Evolutionary conservation across 1,284 basidiomycete species (phyloP).

Genomic region (Ceratobasidium sp.): DNA sequence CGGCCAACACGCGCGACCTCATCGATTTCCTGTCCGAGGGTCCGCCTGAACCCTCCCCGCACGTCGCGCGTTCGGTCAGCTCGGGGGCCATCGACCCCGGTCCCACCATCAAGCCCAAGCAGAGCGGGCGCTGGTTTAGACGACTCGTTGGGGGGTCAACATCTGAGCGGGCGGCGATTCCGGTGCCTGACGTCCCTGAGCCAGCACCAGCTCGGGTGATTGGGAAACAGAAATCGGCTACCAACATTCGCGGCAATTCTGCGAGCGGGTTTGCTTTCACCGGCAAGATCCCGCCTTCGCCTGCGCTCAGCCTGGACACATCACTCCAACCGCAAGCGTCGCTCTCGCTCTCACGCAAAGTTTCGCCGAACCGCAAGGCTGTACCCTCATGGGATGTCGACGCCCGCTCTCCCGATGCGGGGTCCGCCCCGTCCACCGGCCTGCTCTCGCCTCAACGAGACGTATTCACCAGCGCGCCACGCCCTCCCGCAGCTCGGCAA

Average conservation of each 20-base stretch:
- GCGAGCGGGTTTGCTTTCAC: background rate
- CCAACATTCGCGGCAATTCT: conserved; percentile 5
- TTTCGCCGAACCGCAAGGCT: conserved; percentile 29
- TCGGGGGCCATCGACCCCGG: conserved; percentile 7
- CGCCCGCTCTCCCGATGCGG: background rate
- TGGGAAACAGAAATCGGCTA: conserved; percentile 16
- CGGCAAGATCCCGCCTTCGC: conserved; percentile 12
- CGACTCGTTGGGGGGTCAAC: conserved; percentile 20
- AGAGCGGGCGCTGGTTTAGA: conserved; percentile 14
- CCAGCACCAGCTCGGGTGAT: background rate
- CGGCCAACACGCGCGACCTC: conserved; percentile 60
- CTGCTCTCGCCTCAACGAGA: conserved; percentile 7
- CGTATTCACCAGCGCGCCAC: background rate
- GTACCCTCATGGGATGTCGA: conserved; percentile 17
- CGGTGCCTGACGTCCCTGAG: conserved; percentile 20
- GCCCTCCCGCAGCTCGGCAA: background rate
- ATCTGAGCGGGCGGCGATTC: background rate
- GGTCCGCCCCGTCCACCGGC: background rate
- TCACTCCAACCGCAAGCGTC: background rate
- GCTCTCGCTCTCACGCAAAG: background rate
- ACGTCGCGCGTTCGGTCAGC: conserved; percentile 32
- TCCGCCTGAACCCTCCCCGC: conserved; percentile 54
- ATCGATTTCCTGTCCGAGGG: conserved; percentile 71
- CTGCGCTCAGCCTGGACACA: conserved; percentile 24
- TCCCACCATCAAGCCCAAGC: background rate